phyloP scores from a whole-genome alignment of 345 rosid species.

The Toxicodendron radicans region DNA sequence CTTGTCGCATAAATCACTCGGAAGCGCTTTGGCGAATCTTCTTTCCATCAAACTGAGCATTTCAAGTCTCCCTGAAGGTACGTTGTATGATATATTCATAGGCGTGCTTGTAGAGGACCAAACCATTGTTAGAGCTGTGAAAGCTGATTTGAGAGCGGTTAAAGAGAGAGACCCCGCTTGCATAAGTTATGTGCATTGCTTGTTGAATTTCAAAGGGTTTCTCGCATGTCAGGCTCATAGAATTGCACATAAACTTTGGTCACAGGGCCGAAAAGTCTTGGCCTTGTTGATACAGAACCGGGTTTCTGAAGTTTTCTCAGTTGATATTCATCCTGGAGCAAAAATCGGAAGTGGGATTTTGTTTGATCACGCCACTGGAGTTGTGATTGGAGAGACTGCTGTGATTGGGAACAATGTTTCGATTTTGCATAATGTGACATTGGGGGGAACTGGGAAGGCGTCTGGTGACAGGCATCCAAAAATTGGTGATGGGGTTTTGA shows the following conservation, averaged over 20 bases:
- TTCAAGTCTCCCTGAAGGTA: conserved; percentile 52
- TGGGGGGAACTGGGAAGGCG: conserved; percentile 89
- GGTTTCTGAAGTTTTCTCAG: conserved; percentile 71
- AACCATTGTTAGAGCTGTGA: conserved; percentile 46
- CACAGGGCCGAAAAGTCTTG: conserved; percentile 48
- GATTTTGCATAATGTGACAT: conserved; percentile 82
- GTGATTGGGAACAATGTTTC: conserved; percentile 89
- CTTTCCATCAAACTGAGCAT: conserved; percentile 68
- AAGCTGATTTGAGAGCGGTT: conserved; percentile 62
- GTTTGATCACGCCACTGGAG: conserved; percentile 82
- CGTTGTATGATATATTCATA: conserved; percentile 61
- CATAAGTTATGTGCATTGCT: conserved; percentile 67
- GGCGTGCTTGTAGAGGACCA: conserved; percentile 49
- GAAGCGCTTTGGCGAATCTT: conserved; percentile 70
- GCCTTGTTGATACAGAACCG: conserved; percentile 79
- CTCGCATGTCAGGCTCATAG: conserved; percentile 80
- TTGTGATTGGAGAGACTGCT: conserved; percentile 90
- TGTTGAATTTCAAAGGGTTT: conserved; percentile 81
- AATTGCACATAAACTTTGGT: conserved; percentile 78
- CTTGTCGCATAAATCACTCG: conserved; percentile 57
- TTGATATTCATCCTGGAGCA: conserved; percentile 96
- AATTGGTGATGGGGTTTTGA: conserved; percentile 93
- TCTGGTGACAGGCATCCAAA: conserved; percentile 90
- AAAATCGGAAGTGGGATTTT: conserved; percentile 70
- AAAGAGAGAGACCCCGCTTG: conserved; percentile 91